Evolutionary conservation across 805 yeast genomes (phyloP).

Genomic region (Cyberlindnera meyerae): DNA sequence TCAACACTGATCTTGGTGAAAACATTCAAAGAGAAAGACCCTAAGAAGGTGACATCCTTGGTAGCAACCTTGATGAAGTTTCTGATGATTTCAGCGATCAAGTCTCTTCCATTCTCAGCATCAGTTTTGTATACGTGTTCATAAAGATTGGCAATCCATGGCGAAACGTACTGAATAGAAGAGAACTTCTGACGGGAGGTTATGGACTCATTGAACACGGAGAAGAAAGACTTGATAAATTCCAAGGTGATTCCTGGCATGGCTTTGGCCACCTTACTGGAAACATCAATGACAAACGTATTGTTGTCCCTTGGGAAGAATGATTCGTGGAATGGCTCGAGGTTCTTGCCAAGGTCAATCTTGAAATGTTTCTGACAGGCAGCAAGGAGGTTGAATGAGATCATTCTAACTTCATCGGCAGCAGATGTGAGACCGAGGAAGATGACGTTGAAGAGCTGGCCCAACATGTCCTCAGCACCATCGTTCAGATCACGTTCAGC

Average conservation of each 20-base stretch:
- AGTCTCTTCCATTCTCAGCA: slow-evolving; percentile 55
- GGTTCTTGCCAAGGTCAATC: slow-evolving; percentile 52
- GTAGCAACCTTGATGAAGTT: slow-evolving; percentile 57
- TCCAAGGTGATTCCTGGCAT: slow-evolving; percentile 59
- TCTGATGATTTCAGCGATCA: slow-evolving; percentile 56
- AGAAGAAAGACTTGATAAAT: slow-evolving; percentile 45
- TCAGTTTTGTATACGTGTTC: slow-evolving; percentile 49
- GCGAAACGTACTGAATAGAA: slow-evolving; percentile 45
- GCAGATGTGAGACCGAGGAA: slow-evolving; percentile 64
- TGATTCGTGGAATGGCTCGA: slow-evolving; percentile 51
- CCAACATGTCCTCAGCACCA: slow-evolving; percentile 40
- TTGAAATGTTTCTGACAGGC: slow-evolving; percentile 56
- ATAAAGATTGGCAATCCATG: slow-evolving; percentile 72
- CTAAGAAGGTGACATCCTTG: slow-evolving; percentile 40
- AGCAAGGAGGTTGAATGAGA: slow-evolving; percentile 60
- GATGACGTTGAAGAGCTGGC: slow-evolving; percentile 57
- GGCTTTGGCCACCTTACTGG: slow-evolving; percentile 49
- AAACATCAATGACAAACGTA: slow-evolving; percentile 52
- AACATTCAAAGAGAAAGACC: slow-evolving; percentile 51
- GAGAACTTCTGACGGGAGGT: slow-evolving; percentile 26
- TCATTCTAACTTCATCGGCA: slow-evolving; percentile 52
- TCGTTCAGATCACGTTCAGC: slow-evolving; percentile 18
- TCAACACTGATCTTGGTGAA: slow-evolving; percentile 68
- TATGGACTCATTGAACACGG: slow-evolving; percentile 42
- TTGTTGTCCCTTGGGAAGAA: slow-evolving; percentile 66